These are phyloP conservation scores for Ambrosia artemisiifolia DNA, from an alignment of 129 eudicot genomes.

Conservation along the genomic window DNA sequence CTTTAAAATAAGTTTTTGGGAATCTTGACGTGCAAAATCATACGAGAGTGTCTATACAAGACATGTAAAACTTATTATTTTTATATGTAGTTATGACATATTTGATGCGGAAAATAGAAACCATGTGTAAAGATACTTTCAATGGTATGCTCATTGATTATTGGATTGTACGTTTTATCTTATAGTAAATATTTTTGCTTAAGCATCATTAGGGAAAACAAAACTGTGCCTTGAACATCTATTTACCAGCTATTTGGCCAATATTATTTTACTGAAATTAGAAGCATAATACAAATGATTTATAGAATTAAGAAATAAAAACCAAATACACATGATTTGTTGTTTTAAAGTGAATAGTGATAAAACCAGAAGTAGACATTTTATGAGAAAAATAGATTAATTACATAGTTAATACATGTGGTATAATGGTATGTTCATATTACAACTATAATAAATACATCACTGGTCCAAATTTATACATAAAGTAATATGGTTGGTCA, in stretches of 20 bases:
- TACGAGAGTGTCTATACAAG: neutral
- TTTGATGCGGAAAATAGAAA: conserved; percentile 22
- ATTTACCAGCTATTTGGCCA: too few relatives aligned
- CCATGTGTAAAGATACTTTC: neutral
- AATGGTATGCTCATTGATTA: conserved; percentile 1
- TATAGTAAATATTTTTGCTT: neutral
- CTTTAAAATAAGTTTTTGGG: neutral
- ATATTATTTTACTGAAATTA: too few relatives aligned
- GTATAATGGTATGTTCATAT: too few relatives aligned
- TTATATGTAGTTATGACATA: neutral
- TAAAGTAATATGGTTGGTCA: too few relatives aligned
- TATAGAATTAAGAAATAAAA: neutral
- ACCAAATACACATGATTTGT: neutral
- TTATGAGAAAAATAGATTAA: too few relatives aligned
- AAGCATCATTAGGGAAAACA: neutral
- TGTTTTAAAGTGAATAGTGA: too few relatives aligned
- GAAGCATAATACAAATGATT: too few relatives aligned
- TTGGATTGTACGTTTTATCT: neutral
- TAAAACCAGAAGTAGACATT: too few relatives aligned
- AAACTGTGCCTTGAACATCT: too few relatives aligned
- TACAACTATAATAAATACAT: too few relatives aligned
- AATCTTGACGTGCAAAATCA: neutral
- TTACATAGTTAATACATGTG: too few relatives aligned
- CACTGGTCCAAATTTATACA: too few relatives aligned
- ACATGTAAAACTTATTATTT: neutral